Conservation (phyloP, 1,284 basidiomycete genomes). For the Rhizoctonia solani region DNA sequence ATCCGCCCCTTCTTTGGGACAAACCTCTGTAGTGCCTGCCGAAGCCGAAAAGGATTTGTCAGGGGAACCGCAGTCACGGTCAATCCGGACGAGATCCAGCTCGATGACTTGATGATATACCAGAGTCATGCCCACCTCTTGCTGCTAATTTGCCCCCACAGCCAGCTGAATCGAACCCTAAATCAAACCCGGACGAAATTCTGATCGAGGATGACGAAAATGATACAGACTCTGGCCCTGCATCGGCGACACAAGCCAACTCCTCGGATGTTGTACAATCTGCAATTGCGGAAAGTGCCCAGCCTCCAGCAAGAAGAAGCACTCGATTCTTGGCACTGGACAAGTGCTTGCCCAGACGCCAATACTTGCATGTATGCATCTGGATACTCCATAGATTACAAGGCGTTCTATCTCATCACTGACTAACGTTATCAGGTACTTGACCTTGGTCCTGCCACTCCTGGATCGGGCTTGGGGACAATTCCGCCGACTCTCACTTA, state of each 20-base stretch:
- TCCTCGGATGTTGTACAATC: slow-evolving; percentile 52
- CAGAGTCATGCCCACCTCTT: neutral
- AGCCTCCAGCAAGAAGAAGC: slow-evolving; percentile 39
- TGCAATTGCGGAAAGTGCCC: slow-evolving; percentile 57
- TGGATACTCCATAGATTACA: neutral
- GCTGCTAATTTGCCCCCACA: neutral
- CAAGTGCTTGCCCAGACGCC: slow-evolving; percentile 82
- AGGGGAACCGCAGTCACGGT: neutral
- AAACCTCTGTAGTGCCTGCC: neutral
- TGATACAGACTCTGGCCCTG: slow-evolving; percentile 36
- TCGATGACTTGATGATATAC: slow-evolving; percentile 31
- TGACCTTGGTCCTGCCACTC: slow-evolving; percentile 56
- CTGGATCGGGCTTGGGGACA: slow-evolving; percentile 35
- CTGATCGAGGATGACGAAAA: slow-evolving; percentile 58
- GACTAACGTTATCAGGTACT: slow-evolving; percentile 58
- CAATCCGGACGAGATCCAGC: slow-evolving; percentile 31
- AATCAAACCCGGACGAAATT: slow-evolving; percentile 68
- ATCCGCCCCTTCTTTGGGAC: slow-evolving; percentile 17
- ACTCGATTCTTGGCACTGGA: slow-evolving; percentile 92
- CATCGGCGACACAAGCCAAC: slow-evolving; percentile 48
- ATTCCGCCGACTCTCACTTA: slow-evolving; percentile 54
- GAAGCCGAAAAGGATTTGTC: neutral
- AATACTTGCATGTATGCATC: slow-evolving; percentile 81
- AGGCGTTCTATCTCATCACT: neutral
- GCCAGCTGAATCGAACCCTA: slow-evolving; percentile 8